Conservation (phyloP, 768 basidiomycete genomes). For the Butyriboletus loyo region DNA sequence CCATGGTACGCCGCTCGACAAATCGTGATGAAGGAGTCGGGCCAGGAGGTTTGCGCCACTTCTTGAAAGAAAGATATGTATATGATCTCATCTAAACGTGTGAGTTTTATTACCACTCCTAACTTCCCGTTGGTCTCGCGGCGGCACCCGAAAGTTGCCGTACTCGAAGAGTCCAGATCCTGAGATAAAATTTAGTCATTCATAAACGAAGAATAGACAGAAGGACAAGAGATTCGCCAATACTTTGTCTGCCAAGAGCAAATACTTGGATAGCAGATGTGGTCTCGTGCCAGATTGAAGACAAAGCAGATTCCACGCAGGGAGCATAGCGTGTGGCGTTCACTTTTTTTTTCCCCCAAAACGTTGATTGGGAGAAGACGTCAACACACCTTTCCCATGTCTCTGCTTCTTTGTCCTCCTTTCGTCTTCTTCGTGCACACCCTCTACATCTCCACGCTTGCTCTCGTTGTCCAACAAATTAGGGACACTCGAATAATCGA, state of each 20-base stretch:
- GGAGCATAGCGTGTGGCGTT: neutral
- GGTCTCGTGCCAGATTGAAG: neutral
- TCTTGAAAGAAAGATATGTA: conserved; percentile 8
- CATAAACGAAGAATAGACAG: neutral
- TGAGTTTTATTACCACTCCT: conserved; percentile 68
- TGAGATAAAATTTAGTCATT: conserved; percentile 19
- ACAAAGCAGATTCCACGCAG: conserved; percentile 6
- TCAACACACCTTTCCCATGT: conserved; percentile 38
- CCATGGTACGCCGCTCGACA: conserved; percentile 1
- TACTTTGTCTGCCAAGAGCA: conserved; percentile 1
- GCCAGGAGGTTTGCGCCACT: neutral
- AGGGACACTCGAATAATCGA: conserved; percentile 66
- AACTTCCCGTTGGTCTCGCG: conserved; percentile 60
- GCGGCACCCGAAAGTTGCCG: conserved; percentile 63
- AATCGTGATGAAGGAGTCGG: neutral
- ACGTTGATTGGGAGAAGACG: neutral
- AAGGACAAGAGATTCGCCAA: conserved; percentile 3
- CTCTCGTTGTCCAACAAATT: conserved; percentile 68
- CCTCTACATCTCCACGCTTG: conserved; percentile 21
- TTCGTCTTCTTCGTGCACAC: conserved; percentile 27
- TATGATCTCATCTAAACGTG: conserved; percentile 54
- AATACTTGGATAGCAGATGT: neutral
- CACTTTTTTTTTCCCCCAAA: neutral
- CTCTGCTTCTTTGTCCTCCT: conserved; percentile 52
- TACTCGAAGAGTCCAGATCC: conserved; percentile 39